Percentiles rank a stretch among this genome's conserved stretches.
Conservation (phyloP, 345 rosid species). For the Salix caprea region DNA sequence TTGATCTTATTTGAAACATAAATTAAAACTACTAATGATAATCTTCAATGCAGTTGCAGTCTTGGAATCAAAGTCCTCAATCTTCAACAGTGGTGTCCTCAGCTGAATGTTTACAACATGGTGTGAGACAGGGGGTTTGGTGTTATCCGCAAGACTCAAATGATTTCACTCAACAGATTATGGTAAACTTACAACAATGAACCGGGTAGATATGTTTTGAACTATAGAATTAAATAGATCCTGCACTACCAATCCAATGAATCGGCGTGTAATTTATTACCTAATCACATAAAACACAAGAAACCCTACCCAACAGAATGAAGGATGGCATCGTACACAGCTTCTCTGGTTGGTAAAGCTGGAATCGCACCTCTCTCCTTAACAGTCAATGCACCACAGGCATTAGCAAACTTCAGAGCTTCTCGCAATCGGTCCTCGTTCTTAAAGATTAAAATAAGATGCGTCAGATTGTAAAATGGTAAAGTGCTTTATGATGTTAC, state of each 20-base stretch:
- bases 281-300: not conserved
- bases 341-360: slow-evolving; percentile 76
- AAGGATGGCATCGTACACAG: slow-evolving; percentile 50
- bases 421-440: slow-evolving; percentile 65
- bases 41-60: too few relatives aligned
- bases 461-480: not conserved
- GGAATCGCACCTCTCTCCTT: slow-evolving; percentile 91
- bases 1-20: too few relatives aligned
- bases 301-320: slow-evolving; percentile 33
- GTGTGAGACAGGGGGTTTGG: too few relatives aligned
- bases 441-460: slow-evolving; percentile 31
- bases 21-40: too few relatives aligned
- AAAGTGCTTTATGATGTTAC: not conserved
- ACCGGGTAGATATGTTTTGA: not conserved
- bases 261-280: not conserved
- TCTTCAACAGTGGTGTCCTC: not conserved
- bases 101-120: not conserved
- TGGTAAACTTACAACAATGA: not conserved
- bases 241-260: not conserved
- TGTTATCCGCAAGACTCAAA: not conserved
- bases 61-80: too few relatives aligned
- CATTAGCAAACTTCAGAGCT: slow-evolving; percentile 79
- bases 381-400: slow-evolving; percentile 90
- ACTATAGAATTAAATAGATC: not conserved
- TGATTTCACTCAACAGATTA: not conserved